phyloP scores from a whole-genome alignment of 2,329 filamentous ascomycete species.

The Lomentospora prolificans region DNA sequence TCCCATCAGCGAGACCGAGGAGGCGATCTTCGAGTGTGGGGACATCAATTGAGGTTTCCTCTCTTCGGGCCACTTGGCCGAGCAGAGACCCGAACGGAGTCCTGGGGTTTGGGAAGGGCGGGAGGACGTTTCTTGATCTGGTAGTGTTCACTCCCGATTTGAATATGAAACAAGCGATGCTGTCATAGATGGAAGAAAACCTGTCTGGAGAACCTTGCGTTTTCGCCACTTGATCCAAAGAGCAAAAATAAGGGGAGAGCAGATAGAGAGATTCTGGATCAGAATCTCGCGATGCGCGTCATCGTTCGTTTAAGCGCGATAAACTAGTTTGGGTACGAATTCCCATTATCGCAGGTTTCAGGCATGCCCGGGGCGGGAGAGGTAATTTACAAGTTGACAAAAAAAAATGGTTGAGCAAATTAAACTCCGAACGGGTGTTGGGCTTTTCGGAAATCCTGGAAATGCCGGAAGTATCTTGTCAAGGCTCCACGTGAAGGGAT shows the following conservation, averaged over 20 bases:
- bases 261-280: neutral
- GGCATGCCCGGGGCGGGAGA: no score
- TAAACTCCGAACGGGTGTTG: neutral
- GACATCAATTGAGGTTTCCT: neutral
- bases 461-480: no score
- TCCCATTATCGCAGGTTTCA: no score
- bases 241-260: no score
- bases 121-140: neutral
- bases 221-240: neutral
- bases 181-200: neutral
- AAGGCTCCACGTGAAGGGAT: no score
- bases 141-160: neutral
- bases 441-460: neutral
- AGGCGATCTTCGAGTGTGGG: neutral
- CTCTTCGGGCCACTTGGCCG: neutral
- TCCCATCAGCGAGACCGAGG: neutral
- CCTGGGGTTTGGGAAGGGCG: no score
- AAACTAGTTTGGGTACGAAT: no score
- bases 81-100: no score
- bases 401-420: neutral
- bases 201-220: neutral
- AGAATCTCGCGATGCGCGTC: neutral
- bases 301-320: no score
- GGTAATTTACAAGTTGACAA: neutral
- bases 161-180: neutral